Evolutionary conservation across 441 rosid species (phyloP).

Genomic region (Brassica hybrid): DNA sequence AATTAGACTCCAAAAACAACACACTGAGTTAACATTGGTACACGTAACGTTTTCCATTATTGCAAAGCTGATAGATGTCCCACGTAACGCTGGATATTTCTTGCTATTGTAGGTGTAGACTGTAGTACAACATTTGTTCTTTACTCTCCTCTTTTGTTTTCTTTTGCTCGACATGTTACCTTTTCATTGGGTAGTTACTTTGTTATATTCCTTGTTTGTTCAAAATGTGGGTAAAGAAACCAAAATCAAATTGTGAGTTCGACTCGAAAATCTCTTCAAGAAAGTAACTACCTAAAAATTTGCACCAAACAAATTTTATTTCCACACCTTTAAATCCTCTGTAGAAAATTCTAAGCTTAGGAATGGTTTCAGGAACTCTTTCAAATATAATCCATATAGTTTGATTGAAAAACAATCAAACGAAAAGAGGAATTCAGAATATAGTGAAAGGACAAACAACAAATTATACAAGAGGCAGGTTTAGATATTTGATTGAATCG

Average conservation of each 20-base stretch:
- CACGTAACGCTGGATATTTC: conserved; percentile 16
- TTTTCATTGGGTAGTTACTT: too few relatives aligned
- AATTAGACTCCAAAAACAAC: not conserved
- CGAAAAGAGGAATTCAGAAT: too few relatives aligned
- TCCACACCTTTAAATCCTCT: not conserved
- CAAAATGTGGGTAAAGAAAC: not conserved
- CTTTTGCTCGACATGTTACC: too few relatives aligned
- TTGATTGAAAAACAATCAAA: too few relatives aligned
- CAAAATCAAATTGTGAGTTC: conserved; percentile 4
- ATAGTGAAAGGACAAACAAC: not conserved
- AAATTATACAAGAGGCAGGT: not conserved
- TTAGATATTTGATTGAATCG: conserved; percentile 2
- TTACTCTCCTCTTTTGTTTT: too few relatives aligned
- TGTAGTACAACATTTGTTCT: conserved; percentile 34
- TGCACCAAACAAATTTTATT: not conserved
- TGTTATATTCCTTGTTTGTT: not conserved
- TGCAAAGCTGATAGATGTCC: conserved; percentile 2
- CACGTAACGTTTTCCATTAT: conserved; percentile 20
- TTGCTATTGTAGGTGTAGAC: not conserved
- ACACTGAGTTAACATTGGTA: conserved; percentile 7
- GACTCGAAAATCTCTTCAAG: not conserved
- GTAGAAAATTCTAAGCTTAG: not conserved
- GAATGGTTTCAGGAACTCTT: not conserved
- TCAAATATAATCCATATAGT: not conserved
- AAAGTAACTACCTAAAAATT: not conserved